A percentile compares a stretch with the other conserved stretches of the same genome.
These are phyloP conservation scores for Tardiomyces blankii DNA, from an alignment of 1,139 yeast species.

Conservation along the genomic window DNA sequence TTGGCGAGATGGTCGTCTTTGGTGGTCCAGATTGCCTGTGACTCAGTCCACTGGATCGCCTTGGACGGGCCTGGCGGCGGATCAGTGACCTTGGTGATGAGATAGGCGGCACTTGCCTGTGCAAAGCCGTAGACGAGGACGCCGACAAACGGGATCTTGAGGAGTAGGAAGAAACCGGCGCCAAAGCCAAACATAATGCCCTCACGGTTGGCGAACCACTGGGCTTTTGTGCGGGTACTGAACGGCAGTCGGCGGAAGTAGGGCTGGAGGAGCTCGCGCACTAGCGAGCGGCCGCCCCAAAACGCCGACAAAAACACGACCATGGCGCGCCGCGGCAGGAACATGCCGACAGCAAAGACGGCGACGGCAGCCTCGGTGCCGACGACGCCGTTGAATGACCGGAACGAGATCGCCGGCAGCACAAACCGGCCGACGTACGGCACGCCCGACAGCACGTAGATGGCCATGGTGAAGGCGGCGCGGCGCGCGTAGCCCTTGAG, in stretches of 20 bases:
- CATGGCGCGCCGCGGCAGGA: conserved; percentile 28
- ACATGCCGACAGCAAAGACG: conserved; percentile 28
- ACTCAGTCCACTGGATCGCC: conserved; percentile 11
- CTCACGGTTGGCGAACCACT: conserved; percentile 45
- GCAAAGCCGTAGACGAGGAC: conserved; percentile 45
- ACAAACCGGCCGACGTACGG: conserved; percentile 34
- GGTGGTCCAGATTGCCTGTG: conserved; percentile 19
- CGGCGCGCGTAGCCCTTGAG: conserved; percentile 7
- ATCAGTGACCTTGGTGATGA: conserved; percentile 43
- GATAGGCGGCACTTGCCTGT: conserved; percentile 42
- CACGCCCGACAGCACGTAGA: conserved; percentile 22
- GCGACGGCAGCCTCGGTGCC: conserved; percentile 37
- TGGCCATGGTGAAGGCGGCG: conserved; percentile 16
- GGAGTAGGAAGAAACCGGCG: conserved; percentile 35
- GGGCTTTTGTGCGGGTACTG: conserved; percentile 32
- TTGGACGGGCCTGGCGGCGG: conserved; percentile 33
- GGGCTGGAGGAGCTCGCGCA: conserved; percentile 39
- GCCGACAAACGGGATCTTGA: conserved; percentile 37
- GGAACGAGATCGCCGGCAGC: conserved; percentile 35
- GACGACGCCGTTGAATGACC: conserved; percentile 33
- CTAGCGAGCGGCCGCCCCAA: conserved; percentile 37
- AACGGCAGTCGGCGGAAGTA: conserved; percentile 42
- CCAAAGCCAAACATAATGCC: conserved; percentile 53
- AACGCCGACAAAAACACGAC: conserved; percentile 32
- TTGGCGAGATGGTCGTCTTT: conserved; percentile 2